A percentile compares a stretch with the other conserved stretches of the same genome.
phyloP scores from a whole-genome alignment of 75 land plant species.

The Cunninghamia lanceolata region DNA sequence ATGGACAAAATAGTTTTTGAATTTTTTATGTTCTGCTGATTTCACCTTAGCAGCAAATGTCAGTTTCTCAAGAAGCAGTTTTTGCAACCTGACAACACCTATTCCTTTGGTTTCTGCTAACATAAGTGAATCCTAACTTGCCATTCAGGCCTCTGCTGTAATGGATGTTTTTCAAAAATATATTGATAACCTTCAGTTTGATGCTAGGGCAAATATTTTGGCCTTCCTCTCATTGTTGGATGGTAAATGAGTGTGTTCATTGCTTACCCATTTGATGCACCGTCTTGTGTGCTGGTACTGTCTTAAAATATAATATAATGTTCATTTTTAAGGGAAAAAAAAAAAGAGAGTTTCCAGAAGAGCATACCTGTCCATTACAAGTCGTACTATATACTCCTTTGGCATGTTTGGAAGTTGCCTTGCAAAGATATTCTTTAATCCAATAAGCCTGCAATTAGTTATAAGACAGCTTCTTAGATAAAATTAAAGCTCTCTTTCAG shows the following conservation, averaged over 20 bases:
- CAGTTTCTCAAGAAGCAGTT: background rate
- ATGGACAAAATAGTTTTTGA: background rate
- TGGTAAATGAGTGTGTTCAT: background rate
- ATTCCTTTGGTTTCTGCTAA: background rate
- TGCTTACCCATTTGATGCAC: background rate
- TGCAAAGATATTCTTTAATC: slow-evolving; percentile 96
- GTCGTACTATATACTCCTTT: slow-evolving; percentile 96
- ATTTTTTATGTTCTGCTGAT: background rate
- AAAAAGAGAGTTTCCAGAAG: background rate
- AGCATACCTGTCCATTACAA: slow-evolving; percentile 94
- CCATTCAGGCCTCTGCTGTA: background rate
- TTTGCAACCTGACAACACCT: background rate
- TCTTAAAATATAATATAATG: background rate
- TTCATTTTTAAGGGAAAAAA: background rate
- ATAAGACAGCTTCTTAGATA: slow-evolving; percentile 8
- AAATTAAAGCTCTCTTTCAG: background rate
- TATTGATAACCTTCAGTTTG: background rate
- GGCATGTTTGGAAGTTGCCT: slow-evolving; percentile 99
- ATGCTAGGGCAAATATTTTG: background rate
- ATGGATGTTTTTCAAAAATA: background rate
- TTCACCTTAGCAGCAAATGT: background rate
- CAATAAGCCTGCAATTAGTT: slow-evolving; percentile 73
- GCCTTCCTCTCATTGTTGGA: background rate
- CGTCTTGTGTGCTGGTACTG: background rate
- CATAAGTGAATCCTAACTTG: background rate